Conservation (phyloP, 305 asterid species). For the Andrographis paniculata region DNA sequence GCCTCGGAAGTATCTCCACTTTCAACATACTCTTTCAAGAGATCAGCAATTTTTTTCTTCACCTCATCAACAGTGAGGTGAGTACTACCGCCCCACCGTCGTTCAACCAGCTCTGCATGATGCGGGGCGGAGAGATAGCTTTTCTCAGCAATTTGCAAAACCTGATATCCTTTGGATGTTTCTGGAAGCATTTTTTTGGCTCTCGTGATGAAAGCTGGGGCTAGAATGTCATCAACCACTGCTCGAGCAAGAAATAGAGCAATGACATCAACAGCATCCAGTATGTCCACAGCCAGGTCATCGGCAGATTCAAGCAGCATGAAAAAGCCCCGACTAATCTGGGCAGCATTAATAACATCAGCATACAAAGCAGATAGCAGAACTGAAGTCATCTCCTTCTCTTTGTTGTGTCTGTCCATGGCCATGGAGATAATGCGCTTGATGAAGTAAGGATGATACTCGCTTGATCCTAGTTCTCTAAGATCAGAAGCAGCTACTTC, state of each 20-base stretch:
- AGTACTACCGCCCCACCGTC: constrained; percentile 89
- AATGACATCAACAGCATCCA: constrained; percentile 75
- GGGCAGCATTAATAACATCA: constrained; percentile 65
- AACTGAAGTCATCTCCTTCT: constrained; percentile 97
- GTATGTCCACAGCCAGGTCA: constrained; percentile 80
- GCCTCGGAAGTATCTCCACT: constrained; percentile 77
- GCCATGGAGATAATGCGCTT: constrained; percentile 88
- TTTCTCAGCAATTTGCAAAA: constrained; percentile 66
- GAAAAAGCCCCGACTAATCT: constrained; percentile 70
- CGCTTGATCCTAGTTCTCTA: constrained; percentile 66
- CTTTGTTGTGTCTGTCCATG: constrained; percentile 92
- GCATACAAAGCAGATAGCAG: constrained; percentile 81
- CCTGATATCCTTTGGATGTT: constrained; percentile 57
- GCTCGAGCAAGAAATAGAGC: constrained; percentile 90
- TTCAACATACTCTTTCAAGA: constrained; percentile 63
- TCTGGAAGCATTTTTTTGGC: constrained; percentile 61
- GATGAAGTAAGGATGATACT: constrained; percentile 81
- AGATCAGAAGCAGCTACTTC: constrained; percentile 77
- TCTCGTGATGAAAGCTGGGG: constrained; percentile 76
- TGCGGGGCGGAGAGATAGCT: constrained; percentile 87
- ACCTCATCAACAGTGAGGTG: constrained; percentile 78
- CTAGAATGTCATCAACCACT: constrained; percentile 87
- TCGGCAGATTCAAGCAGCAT: constrained; percentile 90
- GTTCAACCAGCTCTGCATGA: constrained; percentile 81
- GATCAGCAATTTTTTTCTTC: constrained; percentile 69